Evolutionary conservation across 202 grass and related monocot genomes (phyloP), one percentile per base, ranked within the genome.

Genomic region (Dendrocalamus latiflorus): DNA sequence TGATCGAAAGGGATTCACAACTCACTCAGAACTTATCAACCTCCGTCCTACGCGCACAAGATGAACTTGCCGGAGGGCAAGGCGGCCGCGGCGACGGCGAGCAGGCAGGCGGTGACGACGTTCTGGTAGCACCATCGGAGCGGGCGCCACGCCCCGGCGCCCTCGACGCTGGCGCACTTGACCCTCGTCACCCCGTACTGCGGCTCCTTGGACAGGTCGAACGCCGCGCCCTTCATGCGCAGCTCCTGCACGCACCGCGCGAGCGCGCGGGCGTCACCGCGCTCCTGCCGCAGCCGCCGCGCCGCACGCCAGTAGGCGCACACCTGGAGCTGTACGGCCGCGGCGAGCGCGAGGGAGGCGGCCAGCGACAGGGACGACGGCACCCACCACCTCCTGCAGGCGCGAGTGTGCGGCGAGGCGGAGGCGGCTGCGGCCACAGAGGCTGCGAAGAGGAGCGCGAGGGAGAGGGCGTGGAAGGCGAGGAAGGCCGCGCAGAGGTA

Each of bases 361-460:
- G 72, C 70, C 18, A 95, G 63, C 4, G 91, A 95, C 3, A 91
- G 80, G 25, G 84, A 83, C 47, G 89, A 90, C 17, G 93, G 93
- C 80, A 88, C 90, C 95, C 92, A 93, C 95, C 95, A 98, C 57
- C 85, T 78, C 54, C 53, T 44, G 58, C 93, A 95, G 8, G 85
- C 69, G 38, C 41, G 77, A 53, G 72, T 12, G 16, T n/a, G 43
- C 43, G 18, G 63, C 6, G 22, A 18, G 42, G 67, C 74, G 76
- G 34, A 36, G 34, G 34, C 34, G 34, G 34, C 34, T 36, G 34
- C 34, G 34, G 34, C 34, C 34, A 36, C 34, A 36, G 91, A 92
- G 61, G 93, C 88, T 75, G 81, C 76, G 89, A 98, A 98, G 66
- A 98, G 88, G 80, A 98, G 85, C 58, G 86, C 80, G 74, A 98